A percentile compares a stretch with the other conserved stretches of the same genome.
These are phyloP conservation scores for Medicago ruthenica DNA, from an alignment of 306 rosid genomes.

Conservation along the genomic window DNA sequence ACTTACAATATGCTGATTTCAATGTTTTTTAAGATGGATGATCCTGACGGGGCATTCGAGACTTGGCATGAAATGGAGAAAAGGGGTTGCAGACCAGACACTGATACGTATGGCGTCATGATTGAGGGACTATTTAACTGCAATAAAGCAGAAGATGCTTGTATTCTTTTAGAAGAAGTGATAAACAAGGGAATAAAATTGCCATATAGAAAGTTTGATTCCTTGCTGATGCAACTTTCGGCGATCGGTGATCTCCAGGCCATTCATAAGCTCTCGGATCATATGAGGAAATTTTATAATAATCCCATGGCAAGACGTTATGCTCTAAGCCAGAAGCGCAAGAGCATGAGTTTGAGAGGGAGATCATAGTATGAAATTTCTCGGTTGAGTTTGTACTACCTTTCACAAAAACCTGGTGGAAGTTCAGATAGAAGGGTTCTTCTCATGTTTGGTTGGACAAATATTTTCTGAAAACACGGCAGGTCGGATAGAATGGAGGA, in stretches of 20 bases:
- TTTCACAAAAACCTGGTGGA: constrained; percentile 33
- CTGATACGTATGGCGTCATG: constrained; percentile 75
- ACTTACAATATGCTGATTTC: constrained; percentile 85
- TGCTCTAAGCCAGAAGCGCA: constrained; percentile 75
- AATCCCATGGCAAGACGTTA: constrained; percentile 84
- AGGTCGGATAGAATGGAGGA: too few species aligned
- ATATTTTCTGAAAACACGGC: constrained; percentile 17
- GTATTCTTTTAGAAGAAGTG: constrained; percentile 76
- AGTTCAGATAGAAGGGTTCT: constrained; percentile 6
- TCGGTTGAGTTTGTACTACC: constrained; percentile 26
- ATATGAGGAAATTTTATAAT: constrained; percentile 88
- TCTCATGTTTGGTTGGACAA: constrained; percentile 33
- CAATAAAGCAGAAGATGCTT: constrained; percentile 68
- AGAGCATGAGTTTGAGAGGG: constrained; percentile 75
- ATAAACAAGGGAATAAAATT: constrained; percentile 69
- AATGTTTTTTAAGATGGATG: constrained; percentile 77
- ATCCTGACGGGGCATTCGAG: constrained; percentile 77
- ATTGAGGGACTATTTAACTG: constrained; percentile 84
- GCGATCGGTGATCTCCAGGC: constrained; percentile 72
- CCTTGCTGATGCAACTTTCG: constrained; percentile 74
- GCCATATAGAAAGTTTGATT: constrained; percentile 76
- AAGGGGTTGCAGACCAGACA: constrained; percentile 61
- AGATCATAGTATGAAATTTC: constrained; percentile 40
- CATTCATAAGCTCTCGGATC: constrained; percentile 81
- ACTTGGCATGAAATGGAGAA: constrained; percentile 84